Percentiles rank a stretch among this genome's conserved stretches.
Conservation (phyloP, 2,329 filamentous ascomycete species). For the Dothideomycetes sp. region DNA sequence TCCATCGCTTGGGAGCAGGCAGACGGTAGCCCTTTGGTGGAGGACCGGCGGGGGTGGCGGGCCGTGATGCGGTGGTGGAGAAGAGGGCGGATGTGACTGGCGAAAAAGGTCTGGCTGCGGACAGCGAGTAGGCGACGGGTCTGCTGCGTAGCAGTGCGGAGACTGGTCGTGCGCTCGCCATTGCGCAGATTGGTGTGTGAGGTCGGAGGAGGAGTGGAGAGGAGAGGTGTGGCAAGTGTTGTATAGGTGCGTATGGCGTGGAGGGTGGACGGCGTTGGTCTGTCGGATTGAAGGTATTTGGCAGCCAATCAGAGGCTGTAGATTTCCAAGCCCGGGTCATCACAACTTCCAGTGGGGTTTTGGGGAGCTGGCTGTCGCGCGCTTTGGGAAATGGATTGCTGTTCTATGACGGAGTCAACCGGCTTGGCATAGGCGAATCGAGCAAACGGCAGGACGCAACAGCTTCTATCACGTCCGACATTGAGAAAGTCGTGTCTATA, state of each 20-base stretch:
- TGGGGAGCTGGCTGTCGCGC: not conserved
- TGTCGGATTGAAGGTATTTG: not conserved
- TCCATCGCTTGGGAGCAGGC: constrained; percentile 63
- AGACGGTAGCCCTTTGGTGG: constrained; percentile 75
- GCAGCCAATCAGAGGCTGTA: not conserved
- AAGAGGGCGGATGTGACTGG: constrained; percentile 46
- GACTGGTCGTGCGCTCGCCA: constrained; percentile 38
- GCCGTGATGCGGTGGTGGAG: constrained; percentile 50
- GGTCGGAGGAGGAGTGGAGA: constrained; percentile 3
- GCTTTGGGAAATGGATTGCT: not conserved
- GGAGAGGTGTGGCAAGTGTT: constrained; percentile 15
- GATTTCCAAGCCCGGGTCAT: not conserved
- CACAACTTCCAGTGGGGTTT: not conserved
- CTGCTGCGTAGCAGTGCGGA: constrained; percentile 35
- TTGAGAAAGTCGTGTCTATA: not conserved
- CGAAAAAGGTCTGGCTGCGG: constrained; percentile 25
- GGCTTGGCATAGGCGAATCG: not conserved
- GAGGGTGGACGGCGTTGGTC: not conserved
- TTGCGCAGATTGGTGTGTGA: constrained; percentile 21
- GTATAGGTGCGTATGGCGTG: not conserved
- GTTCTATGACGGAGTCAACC: not conserved
- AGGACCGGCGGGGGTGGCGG: constrained; percentile 60
- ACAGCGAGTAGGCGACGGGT: constrained; percentile 27
- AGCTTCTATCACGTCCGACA: not conserved
- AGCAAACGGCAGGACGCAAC: not conserved